These are phyloP conservation scores for Candida patagonica DNA, from an alignment of 805 yeast species.

Conservation along the genomic window DNA sequence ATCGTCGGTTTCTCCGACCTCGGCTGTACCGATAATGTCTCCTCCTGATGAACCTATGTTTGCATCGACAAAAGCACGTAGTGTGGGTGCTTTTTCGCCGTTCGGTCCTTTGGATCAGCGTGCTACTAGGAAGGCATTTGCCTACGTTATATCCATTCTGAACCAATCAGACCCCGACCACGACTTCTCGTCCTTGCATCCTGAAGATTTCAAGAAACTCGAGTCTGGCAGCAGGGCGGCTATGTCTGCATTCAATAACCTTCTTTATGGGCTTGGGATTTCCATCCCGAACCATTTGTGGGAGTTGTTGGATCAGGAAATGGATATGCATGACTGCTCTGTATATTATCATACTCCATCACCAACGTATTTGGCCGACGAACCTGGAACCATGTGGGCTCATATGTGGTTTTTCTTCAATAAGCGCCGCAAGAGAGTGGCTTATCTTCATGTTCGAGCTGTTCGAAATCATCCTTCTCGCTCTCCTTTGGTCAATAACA, in stretches of 20 bases:
- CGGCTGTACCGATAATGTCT: conserved; percentile 20
- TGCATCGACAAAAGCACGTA: background rate
- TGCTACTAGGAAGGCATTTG: conserved; percentile 83
- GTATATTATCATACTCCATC: conserved; percentile 35
- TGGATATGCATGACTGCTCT: conserved; percentile 52
- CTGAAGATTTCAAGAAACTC: conserved; percentile 61
- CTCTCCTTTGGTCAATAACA: conserved; percentile 26
- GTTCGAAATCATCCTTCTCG: conserved; percentile 32
- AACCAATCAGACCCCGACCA: conserved; percentile 95
- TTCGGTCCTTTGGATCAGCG: conserved; percentile 86
- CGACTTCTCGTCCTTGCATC: conserved; percentile 81
- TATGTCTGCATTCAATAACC: conserved; percentile 62
- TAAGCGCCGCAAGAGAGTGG: conserved; percentile 84
- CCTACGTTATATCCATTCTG: conserved; percentile 79
- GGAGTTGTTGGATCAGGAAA: conserved; percentile 78
- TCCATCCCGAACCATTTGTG: conserved; percentile 61
- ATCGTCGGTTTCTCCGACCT: conserved; percentile 17
- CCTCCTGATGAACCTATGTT: conserved; percentile 16
- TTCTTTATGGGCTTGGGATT: conserved; percentile 50
- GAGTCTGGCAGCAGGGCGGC: conserved; percentile 32
- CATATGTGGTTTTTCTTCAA: conserved; percentile 87
- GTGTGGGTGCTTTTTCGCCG: conserved; percentile 37
- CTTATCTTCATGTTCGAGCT: conserved; percentile 68
- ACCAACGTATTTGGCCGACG: conserved; percentile 58
- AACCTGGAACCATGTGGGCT: conserved; percentile 57